Evolutionary conservation across 768 basidiomycete species (phyloP).

Genomic region (Mycena indigotica): DNA sequence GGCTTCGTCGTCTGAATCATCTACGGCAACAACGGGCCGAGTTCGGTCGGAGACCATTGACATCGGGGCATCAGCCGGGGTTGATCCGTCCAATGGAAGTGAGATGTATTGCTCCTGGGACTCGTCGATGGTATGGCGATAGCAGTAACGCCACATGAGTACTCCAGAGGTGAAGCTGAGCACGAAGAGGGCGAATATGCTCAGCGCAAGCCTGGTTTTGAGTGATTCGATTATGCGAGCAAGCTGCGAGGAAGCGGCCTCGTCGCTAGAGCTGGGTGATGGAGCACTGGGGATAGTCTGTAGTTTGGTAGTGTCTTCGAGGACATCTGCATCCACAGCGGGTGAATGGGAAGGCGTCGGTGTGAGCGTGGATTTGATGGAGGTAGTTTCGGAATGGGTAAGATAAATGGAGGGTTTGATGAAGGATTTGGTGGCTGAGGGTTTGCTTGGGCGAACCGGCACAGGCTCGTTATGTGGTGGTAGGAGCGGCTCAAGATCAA

Average conservation of each 20-base stretch:
- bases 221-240: conserved; percentile 65
- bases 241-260: conserved; percentile 50
- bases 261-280: conserved; percentile 50
- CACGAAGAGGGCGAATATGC: conserved; percentile 49
- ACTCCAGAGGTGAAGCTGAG: conserved; percentile 67
- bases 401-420: conserved; percentile 85
- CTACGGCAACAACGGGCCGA: conserved; percentile 40
- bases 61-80: no score
- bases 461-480: conserved; percentile 42
- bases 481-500: conserved; percentile 52
- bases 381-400: conserved; percentile 51
- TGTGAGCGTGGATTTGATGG: neutral
- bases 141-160: conserved; percentile 77
- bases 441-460: conserved; percentile 39
- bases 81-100: conserved; percentile 62
- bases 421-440: conserved; percentile 56
- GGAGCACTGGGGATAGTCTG: conserved; percentile 42
- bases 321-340: conserved; percentile 23
- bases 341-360: conserved; percentile 26
- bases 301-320: neutral
- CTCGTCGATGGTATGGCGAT: conserved; percentile 31
- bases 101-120: conserved; percentile 53
- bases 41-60: conserved; percentile 34
- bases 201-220: neutral
- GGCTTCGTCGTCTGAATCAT: conserved; percentile 76